These are phyloP conservation scores for Suillus bovinus DNA, from an alignment of 768 basidiomycete species.

Conservation along the genomic window DNA sequence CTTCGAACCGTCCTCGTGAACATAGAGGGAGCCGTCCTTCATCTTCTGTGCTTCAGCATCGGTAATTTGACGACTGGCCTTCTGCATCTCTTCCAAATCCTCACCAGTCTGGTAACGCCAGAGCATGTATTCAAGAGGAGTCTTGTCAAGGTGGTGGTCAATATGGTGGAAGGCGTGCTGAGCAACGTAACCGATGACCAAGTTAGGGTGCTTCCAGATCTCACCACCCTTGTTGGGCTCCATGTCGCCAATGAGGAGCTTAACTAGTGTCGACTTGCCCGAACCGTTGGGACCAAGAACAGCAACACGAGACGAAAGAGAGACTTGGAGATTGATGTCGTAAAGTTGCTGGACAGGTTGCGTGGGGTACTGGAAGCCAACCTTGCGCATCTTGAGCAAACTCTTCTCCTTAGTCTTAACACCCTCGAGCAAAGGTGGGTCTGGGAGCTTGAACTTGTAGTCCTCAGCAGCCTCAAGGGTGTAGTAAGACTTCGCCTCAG, in stretches of 20 bases:
- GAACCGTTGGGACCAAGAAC: slow-evolving; percentile 99
- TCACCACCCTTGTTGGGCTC: slow-evolving; percentile 96
- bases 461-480: slow-evolving; percentile 93
- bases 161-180: slow-evolving; percentile 99
- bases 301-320: slow-evolving; percentile 97
- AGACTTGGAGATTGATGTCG: slow-evolving; percentile 96
- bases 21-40: slow-evolving; percentile 87
- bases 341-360: slow-evolving; percentile 85
- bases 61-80: slow-evolving; percentile 84
- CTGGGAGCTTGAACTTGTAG: slow-evolving; percentile 98
- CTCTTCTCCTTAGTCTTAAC: slow-evolving; percentile 99
- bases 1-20: slow-evolving; percentile 89
- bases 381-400: slow-evolving; percentile 95
- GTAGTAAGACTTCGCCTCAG: slow-evolving; percentile 98
- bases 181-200: slow-evolving; percentile 98
- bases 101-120: slow-evolving; percentile 99
- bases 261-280: slow-evolving; percentile 97
- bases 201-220: slow-evolving; percentile 99
- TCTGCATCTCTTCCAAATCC: slow-evolving; percentile 95
- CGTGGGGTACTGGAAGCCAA: slow-evolving; percentile 94
- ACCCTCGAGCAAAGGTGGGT: slow-evolving; percentile 96
- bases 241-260: slow-evolving; percentile 94
- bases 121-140: slow-evolving; percentile 97
- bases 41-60: slow-evolving; percentile 93
- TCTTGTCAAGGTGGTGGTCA: slow-evolving; percentile 97